Evolutionary conservation across 176 grass and related monocot species (phyloP).

Genomic region (Chrysopogon serrulatus): DNA sequence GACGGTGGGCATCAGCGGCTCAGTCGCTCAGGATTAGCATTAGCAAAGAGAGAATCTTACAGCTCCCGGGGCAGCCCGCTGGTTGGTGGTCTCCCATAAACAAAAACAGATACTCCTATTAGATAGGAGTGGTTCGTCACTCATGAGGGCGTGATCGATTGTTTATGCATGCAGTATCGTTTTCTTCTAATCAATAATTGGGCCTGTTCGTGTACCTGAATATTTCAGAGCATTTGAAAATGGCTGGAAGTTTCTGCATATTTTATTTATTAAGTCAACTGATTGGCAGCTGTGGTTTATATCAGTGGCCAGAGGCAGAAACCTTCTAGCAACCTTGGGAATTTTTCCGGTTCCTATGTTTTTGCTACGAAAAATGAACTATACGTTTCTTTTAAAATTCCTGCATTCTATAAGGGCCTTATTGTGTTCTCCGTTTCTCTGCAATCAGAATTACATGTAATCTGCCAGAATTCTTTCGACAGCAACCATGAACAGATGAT

Average conservation of each 20-base stretch:
- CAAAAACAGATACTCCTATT: neutral
- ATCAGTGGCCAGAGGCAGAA: neutral
- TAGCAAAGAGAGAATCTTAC: neutral
- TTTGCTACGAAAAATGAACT: too few species aligned
- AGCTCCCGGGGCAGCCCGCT: neutral
- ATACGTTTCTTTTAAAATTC: too few species aligned
- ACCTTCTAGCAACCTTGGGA: too few species aligned
- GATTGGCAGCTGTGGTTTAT: neutral
- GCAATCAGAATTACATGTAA: neutral
- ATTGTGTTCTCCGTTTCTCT: neutral
- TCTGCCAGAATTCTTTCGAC: neutral
- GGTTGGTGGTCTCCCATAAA: neutral
- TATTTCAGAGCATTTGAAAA: neutral
- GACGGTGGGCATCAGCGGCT: neutral
- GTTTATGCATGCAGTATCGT: neutral
- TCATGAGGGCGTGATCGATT: neutral
- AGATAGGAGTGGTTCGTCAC: neutral
- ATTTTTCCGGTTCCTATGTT: too few species aligned
- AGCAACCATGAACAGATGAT: neutral
- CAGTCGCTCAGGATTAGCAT: neutral
- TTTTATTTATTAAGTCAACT: conserved; percentile 2
- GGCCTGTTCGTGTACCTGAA: neutral
- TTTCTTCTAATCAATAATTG: neutral
- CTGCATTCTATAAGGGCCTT: too few species aligned
- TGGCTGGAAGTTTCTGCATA: neutral